Conservation (phyloP, 495 filamentous ascomycete species). For the Xylaria curta region DNA sequence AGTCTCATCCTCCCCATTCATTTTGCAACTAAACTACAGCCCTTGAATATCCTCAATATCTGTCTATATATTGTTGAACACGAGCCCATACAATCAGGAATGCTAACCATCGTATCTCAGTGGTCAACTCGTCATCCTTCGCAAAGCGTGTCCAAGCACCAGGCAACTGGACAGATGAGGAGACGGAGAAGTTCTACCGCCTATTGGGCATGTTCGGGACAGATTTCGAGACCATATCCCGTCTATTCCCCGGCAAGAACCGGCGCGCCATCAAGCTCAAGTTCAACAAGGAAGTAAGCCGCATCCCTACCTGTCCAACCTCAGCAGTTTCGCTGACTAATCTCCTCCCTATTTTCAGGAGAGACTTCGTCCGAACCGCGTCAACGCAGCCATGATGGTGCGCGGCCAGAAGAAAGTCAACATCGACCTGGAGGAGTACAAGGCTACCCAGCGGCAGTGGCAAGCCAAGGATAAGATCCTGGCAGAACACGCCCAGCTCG, state of each 20-base stretch:
- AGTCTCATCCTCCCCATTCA: background rate
- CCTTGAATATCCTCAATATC: background rate
- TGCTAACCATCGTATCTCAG: constrained; percentile 17
- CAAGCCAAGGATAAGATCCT: constrained; percentile 67
- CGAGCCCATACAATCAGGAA: background rate
- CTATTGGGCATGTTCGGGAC: constrained; percentile 88
- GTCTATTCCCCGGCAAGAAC: constrained; percentile 77
- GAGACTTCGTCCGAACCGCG: constrained; percentile 68
- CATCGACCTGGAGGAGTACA: constrained; percentile 72
- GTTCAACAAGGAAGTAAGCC: constrained; percentile 74
- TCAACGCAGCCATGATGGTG: constrained; percentile 69
- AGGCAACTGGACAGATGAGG: constrained; percentile 75
- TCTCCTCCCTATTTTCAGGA: constrained; percentile 51
- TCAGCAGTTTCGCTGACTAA: background rate
- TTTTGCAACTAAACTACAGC: background rate
- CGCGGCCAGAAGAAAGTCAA: constrained; percentile 57
- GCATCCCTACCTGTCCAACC: background rate
- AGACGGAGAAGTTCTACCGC: constrained; percentile 85
- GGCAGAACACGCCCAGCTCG: constrained; percentile 69
- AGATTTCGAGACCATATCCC: constrained; percentile 87
- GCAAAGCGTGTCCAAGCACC: constrained; percentile 70
- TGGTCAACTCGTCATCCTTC: constrained; percentile 75
- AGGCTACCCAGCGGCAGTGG: constrained; percentile 64
- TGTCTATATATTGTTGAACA: background rate
- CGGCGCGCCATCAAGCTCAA: constrained; percentile 87